Percentiles rank a stretch among this genome's conserved stretches.
phyloP scores from a whole-genome alignment of 2,329 filamentous ascomycete species.

The Xylariales sp. region DNA sequence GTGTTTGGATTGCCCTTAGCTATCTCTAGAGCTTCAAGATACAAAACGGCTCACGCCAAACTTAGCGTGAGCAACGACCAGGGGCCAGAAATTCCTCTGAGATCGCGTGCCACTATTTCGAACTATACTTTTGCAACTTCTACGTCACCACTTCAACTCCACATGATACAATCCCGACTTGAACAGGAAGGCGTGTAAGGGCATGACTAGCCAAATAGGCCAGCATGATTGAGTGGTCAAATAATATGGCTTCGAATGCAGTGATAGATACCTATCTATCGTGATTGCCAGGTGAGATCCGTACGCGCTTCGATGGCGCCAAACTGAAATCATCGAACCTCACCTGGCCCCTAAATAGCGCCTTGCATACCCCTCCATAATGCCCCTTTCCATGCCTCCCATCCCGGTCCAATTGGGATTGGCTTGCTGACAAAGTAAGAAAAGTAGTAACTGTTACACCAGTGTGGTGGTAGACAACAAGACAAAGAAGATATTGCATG shows the following conservation, averaged over 20 bases:
- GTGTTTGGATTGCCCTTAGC: no score
- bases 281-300: constrained; percentile 22
- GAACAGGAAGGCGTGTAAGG: background rate
- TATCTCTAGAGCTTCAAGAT: no score
- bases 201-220: background rate
- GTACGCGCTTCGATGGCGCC: constrained; percentile 8
- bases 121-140: no score
- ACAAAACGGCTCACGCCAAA: no score
- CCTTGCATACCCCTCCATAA: constrained; percentile 31
- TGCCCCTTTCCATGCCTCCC: constrained; percentile 28
- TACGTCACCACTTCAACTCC: no score
- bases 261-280: constrained; percentile 36
- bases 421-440: constrained; percentile 23
- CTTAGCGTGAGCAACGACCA: no score
- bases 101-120: no score
- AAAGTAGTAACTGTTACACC: constrained; percentile 30
- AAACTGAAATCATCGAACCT: constrained; percentile 26
- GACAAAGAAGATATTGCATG: constrained; percentile 30
- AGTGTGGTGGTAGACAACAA: constrained; percentile 18
- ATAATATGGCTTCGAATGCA: constrained; percentile 18
- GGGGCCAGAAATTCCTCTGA: background rate
- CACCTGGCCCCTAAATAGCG: constrained; percentile 29
- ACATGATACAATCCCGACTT: no score
- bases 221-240: background rate
- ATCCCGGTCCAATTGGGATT: constrained; percentile 20